Evolutionary conservation across 2,329 filamentous ascomycete genomes (phyloP).

Genomic region (Cordyceps farinosa): DNA sequence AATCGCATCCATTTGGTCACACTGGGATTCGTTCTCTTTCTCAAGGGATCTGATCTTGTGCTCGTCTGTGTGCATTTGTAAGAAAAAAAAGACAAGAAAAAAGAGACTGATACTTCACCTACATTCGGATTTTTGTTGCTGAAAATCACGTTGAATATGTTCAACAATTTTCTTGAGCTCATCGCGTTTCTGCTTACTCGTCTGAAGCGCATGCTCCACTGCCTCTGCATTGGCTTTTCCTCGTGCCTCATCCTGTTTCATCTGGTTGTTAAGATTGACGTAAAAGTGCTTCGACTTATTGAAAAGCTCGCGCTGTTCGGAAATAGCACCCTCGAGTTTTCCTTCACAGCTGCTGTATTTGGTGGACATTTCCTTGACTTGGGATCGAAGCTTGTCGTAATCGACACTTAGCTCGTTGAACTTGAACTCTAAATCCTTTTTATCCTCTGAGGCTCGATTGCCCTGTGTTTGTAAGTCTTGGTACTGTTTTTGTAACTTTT

Average conservation of each 20-base stretch:
- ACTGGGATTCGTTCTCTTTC: not conserved
- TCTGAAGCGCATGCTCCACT: not conserved
- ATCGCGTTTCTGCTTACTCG: conserved; percentile 8
- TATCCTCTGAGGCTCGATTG: not conserved
- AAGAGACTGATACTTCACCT: not conserved
- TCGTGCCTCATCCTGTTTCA: not conserved
- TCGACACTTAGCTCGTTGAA: conserved; percentile 15
- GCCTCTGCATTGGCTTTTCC: not conserved
- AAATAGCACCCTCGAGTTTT: conserved; percentile 5
- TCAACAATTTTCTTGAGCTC: not conserved
- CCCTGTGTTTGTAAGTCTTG: not conserved
- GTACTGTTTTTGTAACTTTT: not conserved
- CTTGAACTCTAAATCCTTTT: conserved; percentile 7
- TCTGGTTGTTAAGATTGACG: not conserved
- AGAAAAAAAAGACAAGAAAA: not conserved
- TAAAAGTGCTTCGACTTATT: conserved; percentile 15
- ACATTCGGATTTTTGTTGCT: conserved; percentile 1
- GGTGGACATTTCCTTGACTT: not conserved
- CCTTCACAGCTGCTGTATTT: conserved; percentile 6
- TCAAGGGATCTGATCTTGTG: not conserved
- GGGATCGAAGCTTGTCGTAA: not conserved
- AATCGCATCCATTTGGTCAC: not conserved
- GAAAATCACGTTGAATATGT: not conserved
- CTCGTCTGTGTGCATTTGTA: not conserved
- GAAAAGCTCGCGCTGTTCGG: conserved; percentile 17